These are phyloP conservation scores for Sporisorium graminicola DNA, from an alignment of 1,284 basidiomycete species.

Conservation along the genomic window DNA sequence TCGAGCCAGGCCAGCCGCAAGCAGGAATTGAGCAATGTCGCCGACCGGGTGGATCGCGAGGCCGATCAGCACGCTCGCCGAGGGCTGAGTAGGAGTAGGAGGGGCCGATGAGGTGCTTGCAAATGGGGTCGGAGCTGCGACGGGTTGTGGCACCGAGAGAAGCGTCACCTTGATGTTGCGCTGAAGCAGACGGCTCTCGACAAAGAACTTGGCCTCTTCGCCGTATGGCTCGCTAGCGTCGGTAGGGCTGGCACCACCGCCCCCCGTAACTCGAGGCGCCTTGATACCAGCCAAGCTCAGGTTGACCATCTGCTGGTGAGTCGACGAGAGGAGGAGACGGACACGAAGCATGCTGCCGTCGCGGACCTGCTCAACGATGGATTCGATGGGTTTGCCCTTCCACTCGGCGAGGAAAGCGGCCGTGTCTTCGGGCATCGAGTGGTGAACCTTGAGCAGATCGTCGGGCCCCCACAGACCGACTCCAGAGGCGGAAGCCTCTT, in stretches of 20 bases:
- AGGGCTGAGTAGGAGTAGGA: conserved; percentile 71
- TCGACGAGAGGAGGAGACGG: conserved; percentile 86
- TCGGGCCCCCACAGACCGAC: conserved; percentile 88
- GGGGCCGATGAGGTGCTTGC: conserved; percentile 73
- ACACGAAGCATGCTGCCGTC: conserved; percentile 92
- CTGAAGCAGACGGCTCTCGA: conserved; percentile 91
- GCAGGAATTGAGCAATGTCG: conserved; percentile 91
- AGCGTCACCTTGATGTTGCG: conserved; percentile 87
- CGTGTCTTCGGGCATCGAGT: conserved; percentile 89
- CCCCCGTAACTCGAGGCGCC: conserved; percentile 58
- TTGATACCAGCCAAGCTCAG: conserved; percentile 68
- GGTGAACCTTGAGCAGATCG: conserved; percentile 73
- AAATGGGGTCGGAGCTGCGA: conserved; percentile 78
- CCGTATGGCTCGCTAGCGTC: conserved; percentile 63
- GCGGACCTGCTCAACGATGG: conserved; percentile 90
- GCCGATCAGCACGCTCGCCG: conserved; percentile 86
- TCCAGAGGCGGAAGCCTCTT: conserved; percentile 81
- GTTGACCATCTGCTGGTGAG: conserved; percentile 87
- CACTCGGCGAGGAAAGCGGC: conserved; percentile 88
- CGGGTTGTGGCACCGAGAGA: conserved; percentile 79
- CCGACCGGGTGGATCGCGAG: conserved; percentile 91
- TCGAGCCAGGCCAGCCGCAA: conserved; percentile 86
- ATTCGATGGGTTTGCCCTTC: conserved; percentile 89
- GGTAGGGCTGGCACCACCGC: conserved; percentile 55
- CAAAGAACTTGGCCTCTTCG: conserved; percentile 89